Evolutionary conservation across 2,329 filamentous ascomycete species (phyloP).

Genomic region (Knufia fluminis): DNA sequence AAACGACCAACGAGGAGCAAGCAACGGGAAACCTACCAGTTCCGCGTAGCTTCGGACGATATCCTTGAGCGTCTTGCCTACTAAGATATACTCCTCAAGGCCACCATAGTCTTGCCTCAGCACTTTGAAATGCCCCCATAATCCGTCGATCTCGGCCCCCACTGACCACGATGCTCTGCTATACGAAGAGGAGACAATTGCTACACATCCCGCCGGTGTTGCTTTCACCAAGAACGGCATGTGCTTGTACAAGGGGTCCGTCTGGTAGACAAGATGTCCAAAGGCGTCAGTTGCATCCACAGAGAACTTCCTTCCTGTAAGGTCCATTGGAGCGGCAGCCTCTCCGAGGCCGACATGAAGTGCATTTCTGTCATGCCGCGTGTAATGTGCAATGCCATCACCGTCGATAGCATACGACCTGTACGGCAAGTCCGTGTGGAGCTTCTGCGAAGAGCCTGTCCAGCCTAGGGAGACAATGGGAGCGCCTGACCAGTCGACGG

Average conservation of each 20-base stretch:
- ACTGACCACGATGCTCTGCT: constrained; percentile 56
- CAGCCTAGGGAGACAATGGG: constrained; percentile 52
- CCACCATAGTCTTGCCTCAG: constrained; percentile 65
- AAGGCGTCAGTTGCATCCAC: constrained; percentile 64
- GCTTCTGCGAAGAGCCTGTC: constrained; percentile 21
- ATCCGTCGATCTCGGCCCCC: constrained; percentile 63
- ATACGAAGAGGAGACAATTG: constrained; percentile 59
- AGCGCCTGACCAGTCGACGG: constrained; percentile 49
- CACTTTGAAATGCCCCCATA: constrained; percentile 67
- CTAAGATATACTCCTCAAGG: constrained; percentile 60
- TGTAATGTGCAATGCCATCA: constrained; percentile 56
- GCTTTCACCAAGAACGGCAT: constrained; percentile 64
- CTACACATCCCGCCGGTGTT: constrained; percentile 54
- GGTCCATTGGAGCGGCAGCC: constrained; percentile 63
- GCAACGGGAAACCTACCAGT: constrained; percentile 57
- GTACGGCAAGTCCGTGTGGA: constrained; percentile 55
- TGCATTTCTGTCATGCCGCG: constrained; percentile 50
- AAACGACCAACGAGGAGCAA: constrained; percentile 63
- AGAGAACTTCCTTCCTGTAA: constrained; percentile 56
- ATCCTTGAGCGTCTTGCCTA: constrained; percentile 57
- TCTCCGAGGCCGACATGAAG: constrained; percentile 64
- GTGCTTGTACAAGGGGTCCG: constrained; percentile 67
- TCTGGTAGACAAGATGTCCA: constrained; percentile 61
- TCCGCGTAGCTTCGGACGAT: constrained; percentile 58
- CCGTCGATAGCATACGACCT: constrained; percentile 59